Percentiles rank a stretch among this genome's conserved stretches.
Conservation (phyloP, 768 basidiomycete genomes). For the Naganishia randhawae region DNA sequence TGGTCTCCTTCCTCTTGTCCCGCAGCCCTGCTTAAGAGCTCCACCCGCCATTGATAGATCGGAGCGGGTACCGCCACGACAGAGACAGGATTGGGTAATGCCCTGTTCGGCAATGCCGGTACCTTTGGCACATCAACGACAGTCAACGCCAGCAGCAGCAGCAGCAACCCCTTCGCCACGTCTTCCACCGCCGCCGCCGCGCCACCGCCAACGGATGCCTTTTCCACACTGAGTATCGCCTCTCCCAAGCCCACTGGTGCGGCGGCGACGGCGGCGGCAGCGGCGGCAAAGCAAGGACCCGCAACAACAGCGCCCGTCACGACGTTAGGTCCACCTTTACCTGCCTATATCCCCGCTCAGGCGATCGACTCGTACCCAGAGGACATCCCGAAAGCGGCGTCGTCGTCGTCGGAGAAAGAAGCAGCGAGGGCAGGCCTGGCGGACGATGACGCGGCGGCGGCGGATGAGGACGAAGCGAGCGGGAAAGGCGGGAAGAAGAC, state of each 20-base stretch:
- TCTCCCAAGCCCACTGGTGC: constrained; percentile 29
- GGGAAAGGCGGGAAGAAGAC: constrained; percentile 49
- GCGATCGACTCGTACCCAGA: constrained; percentile 46
- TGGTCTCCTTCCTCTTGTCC: background rate
- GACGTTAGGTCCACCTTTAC: constrained; percentile 42
- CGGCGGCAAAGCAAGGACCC: background rate
- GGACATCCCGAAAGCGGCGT: constrained; percentile 13
- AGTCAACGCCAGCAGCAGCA: too few relatives aligned
- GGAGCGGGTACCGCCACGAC: background rate
- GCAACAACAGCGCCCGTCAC: constrained; percentile 23
- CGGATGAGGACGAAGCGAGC: constrained; percentile 54
- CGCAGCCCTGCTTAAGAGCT: background rate
- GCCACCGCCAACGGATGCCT: constrained; percentile 22
- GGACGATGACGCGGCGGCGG: constrained; percentile 37
- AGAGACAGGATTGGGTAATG: constrained; percentile 19
- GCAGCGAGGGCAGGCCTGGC: constrained; percentile 25
- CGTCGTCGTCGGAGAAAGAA: constrained; percentile 14
- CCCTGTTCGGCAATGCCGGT: constrained; percentile 35
- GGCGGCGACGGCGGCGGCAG: constrained; percentile 30
- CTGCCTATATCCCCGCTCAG: constrained; percentile 48
- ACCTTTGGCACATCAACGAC: constrained; percentile 29
- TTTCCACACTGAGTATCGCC: constrained; percentile 6
- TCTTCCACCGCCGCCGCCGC: constrained; percentile 29
- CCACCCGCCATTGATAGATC: background rate
- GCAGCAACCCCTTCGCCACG: constrained; percentile 25